phyloP scores from a whole-genome alignment of 306 rosid species.

The Canavalia gladiata region DNA sequence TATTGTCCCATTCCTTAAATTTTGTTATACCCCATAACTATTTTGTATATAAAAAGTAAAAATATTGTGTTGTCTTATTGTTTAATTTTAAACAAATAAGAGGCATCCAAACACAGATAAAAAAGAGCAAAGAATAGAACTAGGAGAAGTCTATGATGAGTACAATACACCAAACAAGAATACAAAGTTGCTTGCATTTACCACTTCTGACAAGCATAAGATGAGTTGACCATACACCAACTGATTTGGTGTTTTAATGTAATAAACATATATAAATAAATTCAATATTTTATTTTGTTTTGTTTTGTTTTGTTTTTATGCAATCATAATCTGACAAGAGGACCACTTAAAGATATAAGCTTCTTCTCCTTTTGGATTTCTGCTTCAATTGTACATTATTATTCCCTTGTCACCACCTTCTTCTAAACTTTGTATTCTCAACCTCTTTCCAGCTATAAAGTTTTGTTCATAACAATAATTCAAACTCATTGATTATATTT shows the following conservation, averaged over 20 bases:
- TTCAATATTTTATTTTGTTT: neutral
- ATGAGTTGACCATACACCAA: no score
- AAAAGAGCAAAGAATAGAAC: no score
- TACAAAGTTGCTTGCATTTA: no score
- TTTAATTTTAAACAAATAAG: no score
- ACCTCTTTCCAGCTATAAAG: neutral
- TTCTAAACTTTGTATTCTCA: neutral
- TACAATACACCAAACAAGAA: no score
- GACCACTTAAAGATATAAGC: neutral
- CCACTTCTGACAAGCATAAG: no score
- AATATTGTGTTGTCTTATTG: no score
- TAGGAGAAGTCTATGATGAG: no score
- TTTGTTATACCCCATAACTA: no score
- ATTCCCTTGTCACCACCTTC: constrained; percentile 7
- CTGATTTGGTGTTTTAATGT: neutral
- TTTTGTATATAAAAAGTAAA: no score
- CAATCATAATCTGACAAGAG: neutral
- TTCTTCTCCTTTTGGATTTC: constrained; percentile 1
- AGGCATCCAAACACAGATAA: no score
- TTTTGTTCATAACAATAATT: neutral
- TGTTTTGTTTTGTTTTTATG: neutral
- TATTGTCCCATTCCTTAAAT: no score
- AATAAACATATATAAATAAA: neutral
- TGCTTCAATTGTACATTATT: neutral
- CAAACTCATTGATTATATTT: neutral